Base-by-base conservation (phyloP, 2,329 filamentous ascomycete species). In the Sporothrix brasiliensis region DNA sequence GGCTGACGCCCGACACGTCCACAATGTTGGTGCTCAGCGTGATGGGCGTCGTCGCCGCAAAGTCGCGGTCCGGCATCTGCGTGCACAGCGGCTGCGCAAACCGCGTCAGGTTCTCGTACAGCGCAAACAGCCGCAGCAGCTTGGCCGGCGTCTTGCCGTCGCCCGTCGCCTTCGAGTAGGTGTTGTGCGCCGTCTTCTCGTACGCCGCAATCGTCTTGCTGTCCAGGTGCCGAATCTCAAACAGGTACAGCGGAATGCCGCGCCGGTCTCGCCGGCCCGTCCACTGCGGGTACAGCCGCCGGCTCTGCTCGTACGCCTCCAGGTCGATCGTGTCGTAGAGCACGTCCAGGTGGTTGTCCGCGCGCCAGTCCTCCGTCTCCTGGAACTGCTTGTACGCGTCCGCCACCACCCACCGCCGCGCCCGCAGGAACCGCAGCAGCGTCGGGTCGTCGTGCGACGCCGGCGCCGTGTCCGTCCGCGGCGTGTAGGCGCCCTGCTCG, bases 1-100 rank as follows among this genome's bases (percentile, higher is more conserved):
- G 80, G 6, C 92, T 92, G 34, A 97, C 94, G 16, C 90, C 89
- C 19, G 89, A 91, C 73, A 98, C 93, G 79, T 98, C 94, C 71
- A 97, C 93, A 75, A 98, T 97, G 81, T 97, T 97, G 76, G 92
- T 97, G 77, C 91, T 94, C 76, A 95, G 90, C 52, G 93, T 94
- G 75, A 97, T 93, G 7, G 94, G 94, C n/a, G 92, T 93, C 7
- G 71, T 73, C 73, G 90, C 87, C 4, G 90, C 86, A 78, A 92
- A 83, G 9, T 89, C 88, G 76, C 94, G 87, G 76, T 92, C 87
- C 60, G 83, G 82, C 73, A 97, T 86, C 76, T 91, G 87, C 52
- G 92, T 92, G 81, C 92, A 94, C 58, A 97, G 82, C 2, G 94
- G 94, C 82, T 96, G 89, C 74, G 90, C 89, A 80, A 97, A 97